phyloP scores from a whole-genome alignment of 495 filamentous ascomycete genomes.

The Neurospora sp. region DNA sequence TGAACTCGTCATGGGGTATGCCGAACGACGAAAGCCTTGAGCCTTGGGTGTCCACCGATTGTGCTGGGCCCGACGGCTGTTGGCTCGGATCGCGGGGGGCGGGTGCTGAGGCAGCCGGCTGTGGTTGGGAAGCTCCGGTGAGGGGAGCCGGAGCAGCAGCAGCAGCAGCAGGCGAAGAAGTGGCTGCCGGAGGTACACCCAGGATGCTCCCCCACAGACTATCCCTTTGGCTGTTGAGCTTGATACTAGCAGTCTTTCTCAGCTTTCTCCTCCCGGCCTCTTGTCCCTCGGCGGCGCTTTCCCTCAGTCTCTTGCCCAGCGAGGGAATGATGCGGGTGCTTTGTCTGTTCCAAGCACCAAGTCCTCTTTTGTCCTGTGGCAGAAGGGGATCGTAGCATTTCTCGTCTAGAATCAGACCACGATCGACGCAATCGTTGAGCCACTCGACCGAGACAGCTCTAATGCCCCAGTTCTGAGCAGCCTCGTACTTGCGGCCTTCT shows the following conservation, averaged over 20 bases:
- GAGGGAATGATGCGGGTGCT: slow-evolving; percentile 26
- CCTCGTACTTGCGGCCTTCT: slow-evolving; percentile 78
- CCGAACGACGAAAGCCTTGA: slow-evolving; percentile 23
- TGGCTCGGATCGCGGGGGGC: slow-evolving; percentile 1
- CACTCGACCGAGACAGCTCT: slow-evolving; percentile 72
- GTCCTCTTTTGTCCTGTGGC: slow-evolving; percentile 59
- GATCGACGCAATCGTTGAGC: slow-evolving; percentile 72
- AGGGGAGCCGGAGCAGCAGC: background rate
- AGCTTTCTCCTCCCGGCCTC: slow-evolving; percentile 57
- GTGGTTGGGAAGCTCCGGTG: background rate
- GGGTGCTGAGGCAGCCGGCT: slow-evolving; percentile 6
- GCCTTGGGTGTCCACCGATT: slow-evolving; percentile 14
- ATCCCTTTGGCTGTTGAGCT: slow-evolving; percentile 67
- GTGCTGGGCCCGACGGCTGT: slow-evolving; percentile 3
- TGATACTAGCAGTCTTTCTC: slow-evolving; percentile 69
- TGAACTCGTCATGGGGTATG: slow-evolving; percentile 12
- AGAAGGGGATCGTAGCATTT: slow-evolving; percentile 65
- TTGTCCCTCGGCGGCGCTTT: slow-evolving; percentile 11
- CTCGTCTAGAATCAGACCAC: slow-evolving; percentile 92
- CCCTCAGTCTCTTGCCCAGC: slow-evolving; percentile 29
- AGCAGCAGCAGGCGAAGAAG: slow-evolving; percentile 3
- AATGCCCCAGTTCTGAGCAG: slow-evolving; percentile 70
- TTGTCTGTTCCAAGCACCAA: slow-evolving; percentile 64
- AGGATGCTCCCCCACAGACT: slow-evolving; percentile 85
- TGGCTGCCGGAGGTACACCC: slow-evolving; percentile 17